Evolutionary conservation across 2,329 filamentous ascomycete species (phyloP), one percentile per base, ranked within the genome.

Genomic region (Sclerotinia subarctica): DNA sequence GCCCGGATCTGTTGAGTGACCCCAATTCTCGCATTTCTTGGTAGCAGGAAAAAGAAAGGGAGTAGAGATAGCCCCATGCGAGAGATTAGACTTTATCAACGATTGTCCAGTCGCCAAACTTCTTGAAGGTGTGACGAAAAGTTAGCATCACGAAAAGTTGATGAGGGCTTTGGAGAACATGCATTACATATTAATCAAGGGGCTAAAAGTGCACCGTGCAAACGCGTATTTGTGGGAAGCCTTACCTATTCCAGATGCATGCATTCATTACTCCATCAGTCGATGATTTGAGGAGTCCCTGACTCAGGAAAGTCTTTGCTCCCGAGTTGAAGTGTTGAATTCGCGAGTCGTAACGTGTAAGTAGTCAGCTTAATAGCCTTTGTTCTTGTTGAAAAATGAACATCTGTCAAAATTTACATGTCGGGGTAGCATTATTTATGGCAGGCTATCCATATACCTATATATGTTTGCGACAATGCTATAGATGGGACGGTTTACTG

Each of bases 1-100:
- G 65, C 69, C 68, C 38, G 51, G 60, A 56, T 67, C 35, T 64
- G 52, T 71, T 68, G 70, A 72, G 68, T 64, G 70, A 73, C 70
- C 62, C 58, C 63, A 64, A 67, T 67, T 44, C 32, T 51, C 56
- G 56, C 54, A 66, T 52, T 53, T 60, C 56, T 62, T 53, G 49
- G 59, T 56, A 56, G 58, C 47, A 53, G 24, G 53, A 60, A 59
- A 49, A 58, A 56, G 21, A 44, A 46, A 29, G 46, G 21, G 29
- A 62, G 46, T 47, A 62, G n/a, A 35, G 56, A 60, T 53, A 42
- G 17, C 35, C 42, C 42, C 64, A 32, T 29, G 68, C 51, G 47
- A 38, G 26, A 26, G 42, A 26, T 38, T 67, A 42, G 58, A 53
- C 51, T 47, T 17, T 21, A 26, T 59, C 46, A n/a, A 62, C n/a